phyloP scores from a whole-genome alignment of 164 flowering plant genomes.

The Magnolia officinalis region DNA sequence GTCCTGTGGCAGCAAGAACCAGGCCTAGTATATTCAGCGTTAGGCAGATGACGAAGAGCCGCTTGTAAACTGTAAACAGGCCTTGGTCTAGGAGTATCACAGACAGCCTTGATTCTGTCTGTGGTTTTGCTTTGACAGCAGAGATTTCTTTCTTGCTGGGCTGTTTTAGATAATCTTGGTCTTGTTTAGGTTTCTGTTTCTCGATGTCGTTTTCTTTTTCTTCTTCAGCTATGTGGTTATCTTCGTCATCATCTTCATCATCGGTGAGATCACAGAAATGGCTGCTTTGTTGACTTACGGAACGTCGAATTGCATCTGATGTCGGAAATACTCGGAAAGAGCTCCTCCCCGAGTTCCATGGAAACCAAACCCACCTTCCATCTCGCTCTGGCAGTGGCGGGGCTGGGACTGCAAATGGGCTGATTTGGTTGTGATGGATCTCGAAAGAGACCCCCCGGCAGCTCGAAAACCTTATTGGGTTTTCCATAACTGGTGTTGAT shows the following conservation, averaged over 20 bases:
- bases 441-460: constrained; percentile 28
- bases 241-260: constrained; percentile 8
- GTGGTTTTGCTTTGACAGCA: not conserved
- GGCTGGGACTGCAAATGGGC: constrained; percentile 15
- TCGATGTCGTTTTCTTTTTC: constrained; percentile 3
- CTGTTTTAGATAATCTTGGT: not conserved
- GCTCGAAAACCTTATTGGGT: constrained; percentile 18
- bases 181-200: constrained; percentile 11
- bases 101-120: constrained; percentile 36
- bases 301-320: constrained; percentile 2
- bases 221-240: not conserved
- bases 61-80: constrained; percentile 56
- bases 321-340: constrained; percentile 15
- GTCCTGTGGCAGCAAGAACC: constrained; percentile 39
- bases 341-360: constrained; percentile 7
- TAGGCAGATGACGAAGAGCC: constrained; percentile 35
- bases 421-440: constrained; percentile 11
- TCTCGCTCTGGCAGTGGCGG: constrained; percentile 1
- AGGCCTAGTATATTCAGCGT: constrained; percentile 29
- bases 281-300: constrained; percentile 38
- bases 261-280: constrained; percentile 49
- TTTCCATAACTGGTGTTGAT: not conserved
- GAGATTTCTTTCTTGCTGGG: not conserved
- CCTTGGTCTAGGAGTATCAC: constrained; percentile 58
- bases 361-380: constrained; percentile 13